Percentiles rank a stretch among this genome's conserved stretches.
Conservation (phyloP, 2,329 filamentous ascomycete genomes). For the Neonectria magnoliae region DNA sequence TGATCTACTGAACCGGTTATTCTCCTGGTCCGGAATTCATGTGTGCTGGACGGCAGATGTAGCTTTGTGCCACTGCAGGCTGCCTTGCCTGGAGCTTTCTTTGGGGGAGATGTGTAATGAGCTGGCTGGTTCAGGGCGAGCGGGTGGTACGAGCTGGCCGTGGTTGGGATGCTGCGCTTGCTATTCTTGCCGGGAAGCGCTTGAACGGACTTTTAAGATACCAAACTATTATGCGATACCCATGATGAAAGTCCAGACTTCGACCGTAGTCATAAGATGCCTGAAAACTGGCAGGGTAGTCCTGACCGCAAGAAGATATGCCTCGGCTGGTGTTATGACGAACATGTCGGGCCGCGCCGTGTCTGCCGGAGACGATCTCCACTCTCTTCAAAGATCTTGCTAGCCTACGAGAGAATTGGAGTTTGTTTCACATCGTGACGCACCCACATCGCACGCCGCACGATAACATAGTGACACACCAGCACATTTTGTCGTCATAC, state of each 20-base stretch:
- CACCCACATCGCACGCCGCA: neutral
- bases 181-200: neutral
- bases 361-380: neutral
- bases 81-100: neutral
- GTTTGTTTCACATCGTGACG: slow-evolving; percentile 10
- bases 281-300: slow-evolving; percentile 1
- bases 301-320: neutral
- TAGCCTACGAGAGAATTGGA: neutral
- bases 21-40: neutral
- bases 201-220: slow-evolving; percentile 6
- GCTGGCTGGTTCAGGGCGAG: neutral
- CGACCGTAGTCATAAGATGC: slow-evolving; percentile 3
- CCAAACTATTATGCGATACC: slow-evolving; percentile 15
- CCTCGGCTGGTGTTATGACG: slow-evolving; percentile 9
- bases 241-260: slow-evolving; percentile 3
- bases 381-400: neutral
- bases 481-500: slow-evolving; percentile 3
- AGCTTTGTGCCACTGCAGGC: neutral
- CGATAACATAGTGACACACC: neutral
- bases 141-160: neutral
- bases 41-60: neutral
- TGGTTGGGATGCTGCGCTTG: slow-evolving; percentile 5
- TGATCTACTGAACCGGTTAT: slow-evolving; percentile 76
- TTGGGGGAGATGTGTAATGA: neutral
- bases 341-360: slow-evolving; percentile 3